Evolutionary conservation across 768 basidiomycete genomes (phyloP), one percentile per base, ranked within the genome.

Genomic region (Collybia sp.): DNA sequence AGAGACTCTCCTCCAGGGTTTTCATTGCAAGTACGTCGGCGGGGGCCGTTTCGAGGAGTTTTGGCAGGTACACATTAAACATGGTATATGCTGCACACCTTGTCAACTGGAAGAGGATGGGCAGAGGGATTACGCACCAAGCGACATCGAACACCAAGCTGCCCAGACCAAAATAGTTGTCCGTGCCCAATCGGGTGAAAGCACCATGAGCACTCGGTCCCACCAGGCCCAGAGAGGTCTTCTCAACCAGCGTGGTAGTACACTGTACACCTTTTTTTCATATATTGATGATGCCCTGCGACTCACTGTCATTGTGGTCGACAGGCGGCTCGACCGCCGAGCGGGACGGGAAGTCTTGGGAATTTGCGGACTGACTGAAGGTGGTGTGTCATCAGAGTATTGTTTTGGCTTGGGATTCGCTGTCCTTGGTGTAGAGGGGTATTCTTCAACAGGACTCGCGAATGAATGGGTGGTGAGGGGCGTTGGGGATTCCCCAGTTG

Each of bases 51-150:
- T 95, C 93, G 32, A 95, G 66, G 10, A 93, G 68, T 57, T 90
- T 94, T 0, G 93, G 93, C 15, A 93, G 74, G 58, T 80, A 95
- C 19, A 93, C 89, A 58, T 94, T 95, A 65, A 95, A 94, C 83
- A 95, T 92, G 2, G 89, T 93, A 56, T 83, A 92, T 0, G 81
- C 87, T 88, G 46, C 16, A 45, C 36, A 51, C n/a, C 6, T n/a
- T 18, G 16, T 20, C 18, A 8, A 51, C 35, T 34, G 33, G 19
- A 40, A 35, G 25, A 16, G 36, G 40, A 36, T 39, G 44, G 30
- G 17, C 8, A 13, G 41, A 43, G 6, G 3, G 9, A 38, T 12
- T n/a, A 57, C 82, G 43, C 50, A 85, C 89, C 92, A 13, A 92
- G 71, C 0, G 85, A 76, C 79, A 91, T 86, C 1, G 75, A 64